These are phyloP conservation scores for Melaleuca alternifolia DNA, from an alignment of 345 rosid genomes.

Conservation along the genomic window DNA sequence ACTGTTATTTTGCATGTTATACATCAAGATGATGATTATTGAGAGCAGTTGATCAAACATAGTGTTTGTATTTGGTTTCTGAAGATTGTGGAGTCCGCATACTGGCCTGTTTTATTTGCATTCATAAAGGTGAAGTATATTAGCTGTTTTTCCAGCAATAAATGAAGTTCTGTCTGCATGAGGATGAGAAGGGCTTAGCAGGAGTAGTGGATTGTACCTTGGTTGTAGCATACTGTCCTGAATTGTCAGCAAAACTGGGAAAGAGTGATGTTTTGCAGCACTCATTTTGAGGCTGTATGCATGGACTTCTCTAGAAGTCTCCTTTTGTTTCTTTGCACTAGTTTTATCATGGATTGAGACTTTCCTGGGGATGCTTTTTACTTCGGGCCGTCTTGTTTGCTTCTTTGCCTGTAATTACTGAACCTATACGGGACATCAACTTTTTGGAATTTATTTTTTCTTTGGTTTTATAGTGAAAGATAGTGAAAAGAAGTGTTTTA, in stretches of 20 bases:
- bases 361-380: background rate
- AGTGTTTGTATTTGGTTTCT: background rate
- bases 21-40: background rate
- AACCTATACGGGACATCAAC: background rate
- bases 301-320: background rate
- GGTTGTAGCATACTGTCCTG: background rate
- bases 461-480: background rate
- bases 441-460: background rate
- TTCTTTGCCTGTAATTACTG: background rate
- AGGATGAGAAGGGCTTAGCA: background rate
- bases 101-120: background rate
- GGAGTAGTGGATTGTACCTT: background rate
- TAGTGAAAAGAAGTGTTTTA: background rate
- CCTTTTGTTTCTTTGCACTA: background rate
- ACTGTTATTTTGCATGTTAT: background rate
- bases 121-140: background rate
- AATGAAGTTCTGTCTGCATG: background rate
- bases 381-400: background rate
- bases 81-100: background rate
- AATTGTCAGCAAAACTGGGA: background rate
- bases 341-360: background rate
- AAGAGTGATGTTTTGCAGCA: background rate
- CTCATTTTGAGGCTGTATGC: background rate
- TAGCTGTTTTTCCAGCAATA: background rate
- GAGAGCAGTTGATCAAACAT: background rate